Evolutionary conservation across 2,329 filamentous ascomycete genomes (phyloP).

Genomic region (Chaetomiaceae sp.): DNA sequence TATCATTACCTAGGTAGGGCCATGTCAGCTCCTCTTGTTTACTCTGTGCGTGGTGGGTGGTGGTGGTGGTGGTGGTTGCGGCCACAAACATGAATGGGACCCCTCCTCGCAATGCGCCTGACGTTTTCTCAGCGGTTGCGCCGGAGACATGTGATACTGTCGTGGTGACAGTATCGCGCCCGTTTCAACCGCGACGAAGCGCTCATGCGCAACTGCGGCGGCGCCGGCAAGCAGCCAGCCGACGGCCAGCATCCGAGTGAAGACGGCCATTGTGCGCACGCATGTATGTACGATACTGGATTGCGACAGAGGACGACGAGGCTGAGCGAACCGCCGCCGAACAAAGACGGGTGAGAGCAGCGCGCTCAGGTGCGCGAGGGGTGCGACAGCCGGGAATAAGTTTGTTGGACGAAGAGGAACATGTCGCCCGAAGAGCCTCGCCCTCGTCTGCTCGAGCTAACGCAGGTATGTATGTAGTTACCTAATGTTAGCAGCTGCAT

Average conservation of each 20-base stretch:
- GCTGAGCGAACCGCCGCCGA: neutral
- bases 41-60: neutral
- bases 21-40: neutral
- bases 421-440: neutral
- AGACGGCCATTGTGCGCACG: slow-evolving; percentile 7
- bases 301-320: neutral
- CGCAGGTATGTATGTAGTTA: too few species aligned
- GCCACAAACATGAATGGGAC: slow-evolving; percentile 21
- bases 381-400: neutral
- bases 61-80: too few species aligned
- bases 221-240: slow-evolving; percentile 17
- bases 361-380: neutral
- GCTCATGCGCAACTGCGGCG: slow-evolving; percentile 12
- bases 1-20: slow-evolving; percentile 21
- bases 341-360: neutral
- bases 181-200: slow-evolving; percentile 23
- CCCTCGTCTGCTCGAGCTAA: neutral
- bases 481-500: too few species aligned
- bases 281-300: too few species aligned
- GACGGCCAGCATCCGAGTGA: slow-evolving; percentile 6
- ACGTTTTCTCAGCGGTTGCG: slow-evolving; percentile 17
- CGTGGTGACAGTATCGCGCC: slow-evolving; percentile 21
- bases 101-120: slow-evolving; percentile 12
- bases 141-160: slow-evolving; percentile 17
- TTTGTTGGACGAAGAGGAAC: neutral